Evolutionary conservation across 148 eudicot species (phyloP), one percentile per base, ranked within the genome.

Genomic region (Vaccinium vitisidaea): DNA sequence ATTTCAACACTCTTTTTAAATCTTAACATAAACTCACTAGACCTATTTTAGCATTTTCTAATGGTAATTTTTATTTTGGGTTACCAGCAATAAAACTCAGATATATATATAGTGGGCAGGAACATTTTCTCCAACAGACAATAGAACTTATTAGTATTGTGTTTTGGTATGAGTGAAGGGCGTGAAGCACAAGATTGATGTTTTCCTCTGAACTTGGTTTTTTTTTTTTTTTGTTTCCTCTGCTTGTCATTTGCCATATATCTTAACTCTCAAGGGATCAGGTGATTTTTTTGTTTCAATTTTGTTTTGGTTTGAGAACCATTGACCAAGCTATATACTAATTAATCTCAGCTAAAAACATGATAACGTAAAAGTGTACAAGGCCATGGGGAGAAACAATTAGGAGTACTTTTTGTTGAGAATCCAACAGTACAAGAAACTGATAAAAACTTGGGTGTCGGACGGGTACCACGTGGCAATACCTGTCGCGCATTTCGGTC

Each of bases 141-240:
- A 23, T 23, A 9, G 14, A 23, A 23, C 15, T 65, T 65, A 61
- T 61, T 65, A 23, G 2, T 65, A 5, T 69, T 30, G 36, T 69
- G 8, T 30, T 27, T 27, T 2, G 74, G 74, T 69, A 69, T 4
- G 6, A 30, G 43, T 13, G 43, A 69, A 69, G 39, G 43, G 74
- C 30, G 74, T 69, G 14, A 69, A 69, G 74, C 74, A 30, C 74
- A 69, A 69, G 74, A 69, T 69, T 27, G 43, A 30, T 69, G 74
- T 30, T 43, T 43, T 69, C 74, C 39, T 69, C 74, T 27, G 19
- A 69, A 69, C 8, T 69, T 69, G 19, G 43, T 69, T 63, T 63
- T n/a, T 65, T 23, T 23, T 61, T 21, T 61, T 61, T 8, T 21
- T 8, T 25, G 73, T 25, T 67, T 67, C 36, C 12, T 27, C 16